These are phyloP conservation scores for Skeletonema tropicum DNA, from an alignment of 108 stramenopile genomes.

Conservation along the genomic window DNA sequence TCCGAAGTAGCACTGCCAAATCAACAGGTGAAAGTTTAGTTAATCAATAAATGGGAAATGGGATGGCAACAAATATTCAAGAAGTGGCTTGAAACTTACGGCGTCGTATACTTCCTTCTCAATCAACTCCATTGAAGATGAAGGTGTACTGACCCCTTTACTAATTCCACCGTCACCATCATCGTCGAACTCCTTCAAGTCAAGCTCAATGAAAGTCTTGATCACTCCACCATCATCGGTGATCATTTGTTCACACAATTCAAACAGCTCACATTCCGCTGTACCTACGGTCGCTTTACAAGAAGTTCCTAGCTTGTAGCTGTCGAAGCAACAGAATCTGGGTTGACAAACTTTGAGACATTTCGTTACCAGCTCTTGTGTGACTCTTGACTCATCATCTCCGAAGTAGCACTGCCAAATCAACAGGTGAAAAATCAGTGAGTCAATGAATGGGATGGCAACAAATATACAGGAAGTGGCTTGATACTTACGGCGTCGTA, in stretches of 20 bases:
- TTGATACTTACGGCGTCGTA: background rate
- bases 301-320: background rate
- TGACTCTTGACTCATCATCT: background rate
- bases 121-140: background rate
- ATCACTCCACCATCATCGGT: background rate
- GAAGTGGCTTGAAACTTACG: background rate
- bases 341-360: conserved; percentile 7
- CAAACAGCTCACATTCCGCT: background rate
- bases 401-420: conserved; percentile 2
- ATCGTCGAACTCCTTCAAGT: background rate
- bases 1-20: conserved; percentile 2
- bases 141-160: background rate
- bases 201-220: background rate
- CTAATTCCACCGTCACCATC: no score
- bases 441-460: background rate
- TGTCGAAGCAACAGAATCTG: conserved; percentile 12
- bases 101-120: background rate
- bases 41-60: background rate
- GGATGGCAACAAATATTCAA: background rate
- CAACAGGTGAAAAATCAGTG: background rate
- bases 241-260: background rate
- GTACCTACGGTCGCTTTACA: background rate
- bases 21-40: background rate
- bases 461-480: background rate
- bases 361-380: background rate